A percentile compares a stretch with the other conserved stretches of the same genome.
phyloP scores from a whole-genome alignment of 139 green algal species.

The Tetradesmus lagerheimii region DNA sequence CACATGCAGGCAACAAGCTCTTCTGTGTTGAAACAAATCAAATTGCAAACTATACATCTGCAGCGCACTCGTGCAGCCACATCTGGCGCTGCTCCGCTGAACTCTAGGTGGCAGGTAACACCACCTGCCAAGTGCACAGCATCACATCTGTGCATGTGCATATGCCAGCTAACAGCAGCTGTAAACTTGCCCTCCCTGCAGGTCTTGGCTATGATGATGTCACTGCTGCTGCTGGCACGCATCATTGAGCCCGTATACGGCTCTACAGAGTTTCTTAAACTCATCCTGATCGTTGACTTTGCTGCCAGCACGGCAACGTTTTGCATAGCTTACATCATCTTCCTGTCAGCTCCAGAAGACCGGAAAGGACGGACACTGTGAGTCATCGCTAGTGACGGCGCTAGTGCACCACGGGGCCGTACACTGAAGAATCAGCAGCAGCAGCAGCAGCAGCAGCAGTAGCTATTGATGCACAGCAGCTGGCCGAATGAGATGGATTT shows the following conservation, averaged over 20 bases:
- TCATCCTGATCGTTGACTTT: slow-evolving; percentile 76
- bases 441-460: no score
- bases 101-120: background rate
- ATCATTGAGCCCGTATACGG: slow-evolving; percentile 91
- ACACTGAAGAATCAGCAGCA: background rate
- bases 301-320: slow-evolving; percentile 69
- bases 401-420: background rate
- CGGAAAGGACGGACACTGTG: slow-evolving; percentile 70
- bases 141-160: no score
- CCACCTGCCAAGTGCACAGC: no score
- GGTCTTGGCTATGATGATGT: slow-evolving; percentile 68
- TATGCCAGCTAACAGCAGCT: background rate
- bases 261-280: slow-evolving; percentile 84
- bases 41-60: background rate
- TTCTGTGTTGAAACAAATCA: no score
- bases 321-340: slow-evolving; percentile 74
- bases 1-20: no score
- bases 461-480: background rate
- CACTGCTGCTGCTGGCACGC: slow-evolving; percentile 77
- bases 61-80: background rate
- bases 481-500: background rate
- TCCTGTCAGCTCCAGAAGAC: slow-evolving; percentile 49
- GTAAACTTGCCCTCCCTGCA: slow-evolving; percentile 52
- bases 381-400: slow-evolving; percentile 16
- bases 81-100: background rate